These are phyloP conservation scores for Vitis cinerea DNA, from an alignment of 164 flowering plant genomes.

Conservation along the genomic window DNA sequence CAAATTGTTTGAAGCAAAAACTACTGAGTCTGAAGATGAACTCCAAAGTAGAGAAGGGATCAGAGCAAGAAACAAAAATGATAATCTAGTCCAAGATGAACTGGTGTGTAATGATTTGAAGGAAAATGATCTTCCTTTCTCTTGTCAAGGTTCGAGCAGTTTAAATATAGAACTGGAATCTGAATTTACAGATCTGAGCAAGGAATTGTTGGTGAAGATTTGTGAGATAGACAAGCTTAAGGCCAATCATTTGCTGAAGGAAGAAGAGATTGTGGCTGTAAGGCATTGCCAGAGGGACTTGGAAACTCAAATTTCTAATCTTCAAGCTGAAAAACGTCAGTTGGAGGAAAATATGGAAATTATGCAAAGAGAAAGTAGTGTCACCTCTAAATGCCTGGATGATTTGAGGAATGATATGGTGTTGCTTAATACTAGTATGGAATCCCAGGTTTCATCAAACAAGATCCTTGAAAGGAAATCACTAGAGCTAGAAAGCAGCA, in stretches of 20 bases:
- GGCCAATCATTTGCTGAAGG: conserved; percentile 25
- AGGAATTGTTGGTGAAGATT: conserved; percentile 21
- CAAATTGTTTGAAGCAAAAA: conserved; percentile 31
- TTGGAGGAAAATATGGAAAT: conserved; percentile 39
- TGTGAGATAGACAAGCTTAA: conserved; percentile 31
- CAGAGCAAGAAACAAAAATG: conserved; percentile 7
- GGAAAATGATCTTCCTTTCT: conserved; percentile 8
- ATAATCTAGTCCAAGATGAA: conserved; percentile 18
- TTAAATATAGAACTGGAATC: conserved; percentile 17
- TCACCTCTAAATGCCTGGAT: conserved; percentile 38
- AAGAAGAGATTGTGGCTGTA: conserved; percentile 36
- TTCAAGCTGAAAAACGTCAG: conserved; percentile 38
- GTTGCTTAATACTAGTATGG: conserved; percentile 32
- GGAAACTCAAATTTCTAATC: conserved; percentile 29
- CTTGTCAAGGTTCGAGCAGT: conserved; percentile 18
- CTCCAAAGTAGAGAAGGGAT: conserved; percentile 23
- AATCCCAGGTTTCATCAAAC: conserved; percentile 46
- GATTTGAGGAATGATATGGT: conserved; percentile 35
- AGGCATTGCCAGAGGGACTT: conserved; percentile 23
- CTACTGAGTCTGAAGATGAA: conserved; percentile 16
- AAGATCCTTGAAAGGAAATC: conserved; percentile 43
- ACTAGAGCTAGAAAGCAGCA: conserved; percentile 49
- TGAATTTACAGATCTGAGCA: conserved; percentile 14
- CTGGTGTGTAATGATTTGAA: conserved; percentile 16
- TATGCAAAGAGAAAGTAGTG: conserved; percentile 28